phyloP scores from a whole-genome alignment of 768 basidiomycete species.

The Brasilioporus rufonigricans region DNA sequence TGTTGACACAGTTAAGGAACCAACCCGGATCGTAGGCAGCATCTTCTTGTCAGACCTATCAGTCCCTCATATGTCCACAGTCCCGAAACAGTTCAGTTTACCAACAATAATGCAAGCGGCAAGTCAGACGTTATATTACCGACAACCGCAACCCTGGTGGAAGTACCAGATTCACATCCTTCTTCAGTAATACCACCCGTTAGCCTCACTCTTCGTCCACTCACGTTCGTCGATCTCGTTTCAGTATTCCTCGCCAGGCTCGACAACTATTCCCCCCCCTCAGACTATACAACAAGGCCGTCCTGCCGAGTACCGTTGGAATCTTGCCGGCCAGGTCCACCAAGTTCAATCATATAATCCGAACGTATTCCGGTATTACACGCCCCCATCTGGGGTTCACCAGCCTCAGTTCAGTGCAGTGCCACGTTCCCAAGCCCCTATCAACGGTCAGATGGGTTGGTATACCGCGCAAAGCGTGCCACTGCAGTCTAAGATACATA shows the following conservation, averaged over 20 bases:
- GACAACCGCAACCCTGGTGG: conserved; percentile 36
- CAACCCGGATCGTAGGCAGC: conserved; percentile 13
- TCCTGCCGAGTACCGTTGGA: not conserved
- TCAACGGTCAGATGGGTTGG: conserved; percentile 9
- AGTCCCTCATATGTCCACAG: conserved; percentile 10
- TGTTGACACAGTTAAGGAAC: conserved; percentile 19
- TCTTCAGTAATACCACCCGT: conserved; percentile 13
- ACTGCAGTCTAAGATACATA: not conserved
- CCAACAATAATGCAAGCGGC: conserved; percentile 5
- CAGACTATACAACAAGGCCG: conserved; percentile 10
- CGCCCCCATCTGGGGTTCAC: not conserved
- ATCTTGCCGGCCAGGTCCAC: not conserved
- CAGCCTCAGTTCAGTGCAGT: conserved; percentile 1
- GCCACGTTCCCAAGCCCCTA: conserved; percentile 1
- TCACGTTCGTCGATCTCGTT: conserved; percentile 7
- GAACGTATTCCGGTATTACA: conserved; percentile 3
- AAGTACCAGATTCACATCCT: conserved; percentile 24
- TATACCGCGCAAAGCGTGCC: conserved; percentile 12
- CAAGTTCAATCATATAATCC: not conserved
- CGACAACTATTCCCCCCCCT: not conserved
- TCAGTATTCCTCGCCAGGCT: conserved; percentile 10
- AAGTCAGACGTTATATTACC: conserved; percentile 27
- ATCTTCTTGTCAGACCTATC: not conserved
- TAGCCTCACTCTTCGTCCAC: not conserved
- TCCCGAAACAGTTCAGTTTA: conserved; percentile 12